Conservation (phyloP, 129 eudicot genomes). For the Lonicera japonica region DNA sequence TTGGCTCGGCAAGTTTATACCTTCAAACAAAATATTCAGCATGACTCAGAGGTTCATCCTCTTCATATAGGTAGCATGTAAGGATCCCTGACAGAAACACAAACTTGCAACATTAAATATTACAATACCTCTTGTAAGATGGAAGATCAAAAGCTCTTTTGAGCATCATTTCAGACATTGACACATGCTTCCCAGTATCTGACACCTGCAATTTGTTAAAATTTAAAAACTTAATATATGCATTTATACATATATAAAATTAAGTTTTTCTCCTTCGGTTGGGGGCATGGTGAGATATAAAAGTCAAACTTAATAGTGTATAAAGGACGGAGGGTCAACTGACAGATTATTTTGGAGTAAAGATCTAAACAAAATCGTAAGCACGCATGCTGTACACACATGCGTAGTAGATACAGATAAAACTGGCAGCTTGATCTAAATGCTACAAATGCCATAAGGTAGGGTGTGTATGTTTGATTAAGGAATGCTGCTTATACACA, state of each 20-base stretch:
- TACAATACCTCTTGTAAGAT: conserved; percentile 45
- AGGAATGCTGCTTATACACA: background rate
- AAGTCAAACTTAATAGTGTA: too few species aligned
- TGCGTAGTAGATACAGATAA: too few species aligned
- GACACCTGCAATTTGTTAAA: conserved; percentile 24
- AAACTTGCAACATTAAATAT: conserved; percentile 5
- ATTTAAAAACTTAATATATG: background rate
- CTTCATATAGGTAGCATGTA: background rate
- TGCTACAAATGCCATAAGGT: background rate
- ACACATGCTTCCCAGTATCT: conserved; percentile 16
- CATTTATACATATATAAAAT: background rate
- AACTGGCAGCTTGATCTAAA: background rate
- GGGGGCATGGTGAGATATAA: too few species aligned
- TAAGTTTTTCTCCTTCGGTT: too few species aligned
- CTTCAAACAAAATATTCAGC: conserved; percentile 26
- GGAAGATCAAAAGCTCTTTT: conserved; percentile 54
- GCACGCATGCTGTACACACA: too few species aligned
- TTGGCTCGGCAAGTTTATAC: conserved; percentile 30
- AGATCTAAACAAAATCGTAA: background rate
- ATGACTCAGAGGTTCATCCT: conserved; percentile 10
- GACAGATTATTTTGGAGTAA: background rate
- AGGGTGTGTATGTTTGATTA: background rate
- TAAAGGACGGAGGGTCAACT: too few species aligned
- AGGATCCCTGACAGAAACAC: conserved; percentile 3
- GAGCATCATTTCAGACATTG: conserved; percentile 27